Conservation (phyloP, 108 stramenopile species). For the Skeletonema menzelii region DNA sequence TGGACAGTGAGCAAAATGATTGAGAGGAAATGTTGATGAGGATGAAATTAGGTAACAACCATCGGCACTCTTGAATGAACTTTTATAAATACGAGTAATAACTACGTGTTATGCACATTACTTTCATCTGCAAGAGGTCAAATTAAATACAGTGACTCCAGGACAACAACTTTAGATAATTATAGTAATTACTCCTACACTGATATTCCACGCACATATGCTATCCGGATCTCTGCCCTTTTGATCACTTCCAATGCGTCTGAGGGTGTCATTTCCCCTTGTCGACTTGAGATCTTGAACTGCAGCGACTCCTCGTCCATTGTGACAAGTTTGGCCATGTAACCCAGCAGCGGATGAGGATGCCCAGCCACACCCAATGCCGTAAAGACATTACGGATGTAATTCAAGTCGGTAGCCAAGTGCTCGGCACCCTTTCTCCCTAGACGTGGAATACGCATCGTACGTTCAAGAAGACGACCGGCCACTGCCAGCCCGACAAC, state of each 20-base stretch:
- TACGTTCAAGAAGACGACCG: slow-evolving; percentile 68
- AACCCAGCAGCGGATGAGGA: slow-evolving; percentile 77
- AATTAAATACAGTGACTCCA: background rate
- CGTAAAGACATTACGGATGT: slow-evolving; percentile 80
- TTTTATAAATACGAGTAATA: background rate
- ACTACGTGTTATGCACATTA: background rate
- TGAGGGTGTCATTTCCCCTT: slow-evolving; percentile 10
- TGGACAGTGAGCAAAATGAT: too few species aligned
- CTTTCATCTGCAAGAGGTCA: background rate
- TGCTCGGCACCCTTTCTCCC: slow-evolving; percentile 82
- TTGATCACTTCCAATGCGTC: slow-evolving; percentile 53
- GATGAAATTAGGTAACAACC: background rate
- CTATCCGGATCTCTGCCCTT: slow-evolving; percentile 40
- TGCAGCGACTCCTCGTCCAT: slow-evolving; percentile 52
- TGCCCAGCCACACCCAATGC: slow-evolving; percentile 83
- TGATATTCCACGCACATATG: slow-evolving; percentile 33
- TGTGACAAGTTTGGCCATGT: slow-evolving; percentile 55
- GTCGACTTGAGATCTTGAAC: slow-evolving; percentile 36
- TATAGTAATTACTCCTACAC: too few species aligned
- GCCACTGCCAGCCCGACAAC: slow-evolving; percentile 80
- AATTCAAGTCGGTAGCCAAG: slow-evolving; percentile 76
- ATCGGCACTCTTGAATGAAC: background rate
- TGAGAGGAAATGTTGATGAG: too few species aligned
- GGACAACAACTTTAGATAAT: too few species aligned
- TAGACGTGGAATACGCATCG: slow-evolving; percentile 81